Evolutionary conservation across 352 stramenopile species (phyloP).

Genomic region (Globisporangium abappressorium): DNA sequence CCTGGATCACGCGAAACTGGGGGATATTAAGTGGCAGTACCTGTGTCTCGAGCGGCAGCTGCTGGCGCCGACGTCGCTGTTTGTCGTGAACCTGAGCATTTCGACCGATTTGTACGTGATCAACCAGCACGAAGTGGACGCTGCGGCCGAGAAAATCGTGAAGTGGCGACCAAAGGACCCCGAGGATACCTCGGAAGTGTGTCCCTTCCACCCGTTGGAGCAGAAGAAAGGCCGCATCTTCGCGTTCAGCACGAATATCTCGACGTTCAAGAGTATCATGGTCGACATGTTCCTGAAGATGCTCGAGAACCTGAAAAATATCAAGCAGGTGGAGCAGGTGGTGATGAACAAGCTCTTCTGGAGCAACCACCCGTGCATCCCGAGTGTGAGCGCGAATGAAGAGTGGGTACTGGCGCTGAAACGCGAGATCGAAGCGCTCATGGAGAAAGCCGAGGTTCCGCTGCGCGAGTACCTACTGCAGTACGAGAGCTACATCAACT

Average conservation of each 20-base stretch:
- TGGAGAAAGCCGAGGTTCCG: slow-evolving; percentile 57
- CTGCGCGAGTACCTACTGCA: slow-evolving; percentile 76
- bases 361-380: slow-evolving; percentile 89
- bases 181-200: slow-evolving; percentile 62
- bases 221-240: slow-evolving; percentile 52
- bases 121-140: slow-evolving; percentile 74
- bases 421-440: slow-evolving; percentile 47
- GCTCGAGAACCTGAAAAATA: slow-evolving; percentile 77
- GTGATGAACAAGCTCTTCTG: slow-evolving; percentile 96
- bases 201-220: slow-evolving; percentile 44
- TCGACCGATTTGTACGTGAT: slow-evolving; percentile 71
- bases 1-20: slow-evolving; percentile 54
- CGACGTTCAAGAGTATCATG: slow-evolving; percentile 53
- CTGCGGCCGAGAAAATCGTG: slow-evolving; percentile 37
- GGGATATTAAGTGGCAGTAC: slow-evolving; percentile 78
- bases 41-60: slow-evolving; percentile 71
- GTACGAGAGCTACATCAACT: slow-evolving; percentile 83
- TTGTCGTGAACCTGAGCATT: slow-evolving; percentile 68
- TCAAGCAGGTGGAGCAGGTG: slow-evolving; percentile 87
- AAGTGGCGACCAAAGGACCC: slow-evolving; percentile 67
- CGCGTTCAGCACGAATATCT: slow-evolving; percentile 63
- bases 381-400: slow-evolving; percentile 81
- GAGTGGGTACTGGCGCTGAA: slow-evolving; percentile 72
- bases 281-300: slow-evolving; percentile 78
- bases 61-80: slow-evolving; percentile 55